Evolutionary conservation across 345 rosid species (phyloP), one percentile per base, ranked within the genome.

Genomic region (Anastatica hierochuntica): DNA sequence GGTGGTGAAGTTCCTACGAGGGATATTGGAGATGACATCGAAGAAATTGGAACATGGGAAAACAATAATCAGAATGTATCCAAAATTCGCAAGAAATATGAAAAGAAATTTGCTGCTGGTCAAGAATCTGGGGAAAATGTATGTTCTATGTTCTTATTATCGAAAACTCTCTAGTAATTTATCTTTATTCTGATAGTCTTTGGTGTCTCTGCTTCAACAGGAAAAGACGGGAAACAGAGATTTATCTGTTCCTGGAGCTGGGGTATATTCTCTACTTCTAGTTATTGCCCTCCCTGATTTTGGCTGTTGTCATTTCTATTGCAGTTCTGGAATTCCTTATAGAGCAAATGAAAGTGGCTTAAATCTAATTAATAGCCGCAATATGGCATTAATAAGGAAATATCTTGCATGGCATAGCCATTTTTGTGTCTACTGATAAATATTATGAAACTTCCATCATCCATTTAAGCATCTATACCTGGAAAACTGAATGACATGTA

Each of bases 51-150:
- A 43, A 76, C 58, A 37, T 69, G 75, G 60, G 94, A 75, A 63
- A 74, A 53, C 45, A 77, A 70, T 66, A 67, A 76, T 67, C 89
- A 77, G 72, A 79, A 37, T 74, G 74, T 85, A 37, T 85, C 87
- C 51, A 90, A 84, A 72, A 92, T 92, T 59, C 79, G 89, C 64
- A 84, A 84, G 82, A 87, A 92, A 78, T 90, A 90, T 58, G 96
- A 90, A 68, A 81, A 67, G 62, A 90, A 84, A 68, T 85, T 90
- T 66, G 88, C 95, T 69, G 94, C 81, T 39, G 71, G 62, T 77
- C 88, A 92, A 66, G 90, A 73, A 78, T 64, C 62, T 14, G 77
- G 44, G 59, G 62, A 43, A 41, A 79, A 78, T 51, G 95, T 92
- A 76, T 59, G 77, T 56, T 55, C 29, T 47, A 14, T 51, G 16